Evolutionary conservation across 768 basidiomycete genomes (phyloP).

Genomic region (Lactarius hengduanensis): DNA sequence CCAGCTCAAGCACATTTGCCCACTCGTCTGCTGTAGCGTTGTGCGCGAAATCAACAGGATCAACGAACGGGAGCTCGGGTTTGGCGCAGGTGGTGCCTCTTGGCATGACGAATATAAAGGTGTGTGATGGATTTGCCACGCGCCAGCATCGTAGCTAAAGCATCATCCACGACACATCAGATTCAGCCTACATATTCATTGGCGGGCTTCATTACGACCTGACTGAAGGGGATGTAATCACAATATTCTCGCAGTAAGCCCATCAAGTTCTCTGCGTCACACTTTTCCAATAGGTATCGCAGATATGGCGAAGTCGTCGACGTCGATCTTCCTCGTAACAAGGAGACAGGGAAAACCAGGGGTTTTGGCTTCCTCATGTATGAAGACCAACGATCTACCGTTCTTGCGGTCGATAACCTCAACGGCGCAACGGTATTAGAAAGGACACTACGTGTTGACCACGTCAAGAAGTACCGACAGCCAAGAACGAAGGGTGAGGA

Average conservation of each 20-base stretch:
- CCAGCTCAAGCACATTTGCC: conserved; percentile 16
- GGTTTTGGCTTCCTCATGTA: conserved; percentile 99
- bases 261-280: conserved; percentile 4
- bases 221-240: conserved; percentile 96
- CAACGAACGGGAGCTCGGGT: conserved; percentile 84
- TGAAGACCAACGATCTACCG: conserved; percentile 94
- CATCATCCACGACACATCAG: conserved; percentile 38
- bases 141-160: conserved; percentile 18
- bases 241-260: conserved; percentile 95
- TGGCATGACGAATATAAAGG: conserved; percentile 99
- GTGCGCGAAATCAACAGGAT: conserved; percentile 93
- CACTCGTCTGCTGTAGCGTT: conserved; percentile 51
- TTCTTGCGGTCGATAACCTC: conserved; percentile 97
- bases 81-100: conserved; percentile 66
- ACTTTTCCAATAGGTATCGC: conserved; percentile 7
- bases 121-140: conserved; percentile 30
- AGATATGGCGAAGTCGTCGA: conserved; percentile 98
- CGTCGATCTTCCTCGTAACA: conserved; percentile 91
- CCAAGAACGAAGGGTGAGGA: conserved; percentile 71
- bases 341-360: conserved; percentile 82
- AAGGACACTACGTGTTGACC: conserved; percentile 86
- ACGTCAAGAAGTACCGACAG: conserved; percentile 91
- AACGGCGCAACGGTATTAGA: conserved; percentile 91
- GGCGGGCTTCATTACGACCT: conserved; percentile 87
- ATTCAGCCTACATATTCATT: conserved; percentile 93